Evolutionary conservation across 2,329 filamentous ascomycete genomes (phyloP), one percentile per base, ranked within the genome.

Genomic region (Beauveria sp.): DNA sequence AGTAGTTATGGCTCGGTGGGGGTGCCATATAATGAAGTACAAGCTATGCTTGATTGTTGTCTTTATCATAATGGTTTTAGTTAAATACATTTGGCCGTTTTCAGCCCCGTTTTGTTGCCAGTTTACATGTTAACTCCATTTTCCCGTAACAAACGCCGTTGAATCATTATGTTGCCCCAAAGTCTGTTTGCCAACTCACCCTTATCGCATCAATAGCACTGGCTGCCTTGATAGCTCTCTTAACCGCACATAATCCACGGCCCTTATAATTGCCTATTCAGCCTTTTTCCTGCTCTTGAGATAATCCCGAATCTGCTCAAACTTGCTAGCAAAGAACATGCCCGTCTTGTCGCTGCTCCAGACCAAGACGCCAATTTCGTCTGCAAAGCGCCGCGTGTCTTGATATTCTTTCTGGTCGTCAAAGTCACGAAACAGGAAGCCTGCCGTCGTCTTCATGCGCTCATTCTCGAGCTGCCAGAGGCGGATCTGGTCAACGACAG

Each of bases 391-490:
- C 5, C 85, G 81, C 12, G 91, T 83, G 50, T 84, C 86, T 55
- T 83, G 79, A 70, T 91, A 95, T 71, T 93, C 89, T 61, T 82
- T 82, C 57, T 81, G 77, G 38, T 81, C 86, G 49, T 86, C 85
- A 70, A 98, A 96, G 65, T 98, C 93, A 70, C 89, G 88, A 79
- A 99, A 96, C 30, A 98, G 73, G 72, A 91, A 98, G 0, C 95
- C 95, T 1, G 82, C 78, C 5, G 86, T 91, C 1, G 90, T 86
- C 72, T 89, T 90, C 84, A 99, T 96, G 56, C 95, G 85, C 77
- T 99, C 95, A 65, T 93, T 92, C 75, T 99, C 95, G 58, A 98
- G 86, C 78, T 99, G 93, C 95, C 95, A 99, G 22, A 99, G 84
- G 2, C 93, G 84, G 69, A 99, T 97, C 78, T 99, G 95, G 74